Evolutionary conservation across 768 basidiomycete genomes (phyloP).

Genomic region (Stropharia rugosoannulata): DNA sequence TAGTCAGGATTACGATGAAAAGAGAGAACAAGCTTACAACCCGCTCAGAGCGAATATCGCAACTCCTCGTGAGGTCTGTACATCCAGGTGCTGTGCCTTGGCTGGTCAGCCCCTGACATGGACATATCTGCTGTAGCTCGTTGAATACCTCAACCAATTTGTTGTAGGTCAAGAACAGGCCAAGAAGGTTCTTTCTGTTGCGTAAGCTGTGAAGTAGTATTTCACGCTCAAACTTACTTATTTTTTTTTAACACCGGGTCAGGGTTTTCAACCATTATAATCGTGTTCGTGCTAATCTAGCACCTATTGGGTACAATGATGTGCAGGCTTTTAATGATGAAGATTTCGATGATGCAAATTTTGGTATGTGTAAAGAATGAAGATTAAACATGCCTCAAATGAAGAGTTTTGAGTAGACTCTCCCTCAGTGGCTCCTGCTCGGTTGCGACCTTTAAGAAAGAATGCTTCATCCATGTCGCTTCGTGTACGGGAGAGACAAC

Average conservation of each 20-base stretch:
- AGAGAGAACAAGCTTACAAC: neutral
- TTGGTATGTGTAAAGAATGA: neutral
- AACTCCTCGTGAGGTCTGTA: conserved; percentile 44
- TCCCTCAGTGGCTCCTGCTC: conserved; percentile 50
- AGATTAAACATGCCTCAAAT: neutral
- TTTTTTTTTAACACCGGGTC: conserved; percentile 7
- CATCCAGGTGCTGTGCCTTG: neutral
- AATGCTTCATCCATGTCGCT: conserved; percentile 30
- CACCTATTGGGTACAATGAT: conserved; percentile 41
- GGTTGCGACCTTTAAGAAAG: conserved; percentile 58
- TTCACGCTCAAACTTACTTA: neutral
- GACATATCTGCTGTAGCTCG: conserved; percentile 49
- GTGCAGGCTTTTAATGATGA: conserved; percentile 9
- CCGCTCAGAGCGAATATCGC: neutral
- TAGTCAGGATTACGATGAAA: conserved; percentile 11
- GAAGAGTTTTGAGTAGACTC: neutral
- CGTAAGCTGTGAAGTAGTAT: conserved; percentile 51
- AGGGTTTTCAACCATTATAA: conserved; percentile 97
- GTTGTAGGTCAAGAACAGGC: conserved; percentile 91
- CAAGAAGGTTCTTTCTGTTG: conserved; percentile 92
- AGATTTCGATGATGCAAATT: neutral
- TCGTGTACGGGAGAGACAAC: conserved; percentile 42
- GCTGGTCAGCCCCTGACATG: neutral
- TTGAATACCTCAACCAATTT: conserved; percentile 83
- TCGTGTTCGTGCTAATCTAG: conserved; percentile 73